phyloP scores from a whole-genome alignment of 805 yeast genomes.

The Candida jianshihensis region DNA sequence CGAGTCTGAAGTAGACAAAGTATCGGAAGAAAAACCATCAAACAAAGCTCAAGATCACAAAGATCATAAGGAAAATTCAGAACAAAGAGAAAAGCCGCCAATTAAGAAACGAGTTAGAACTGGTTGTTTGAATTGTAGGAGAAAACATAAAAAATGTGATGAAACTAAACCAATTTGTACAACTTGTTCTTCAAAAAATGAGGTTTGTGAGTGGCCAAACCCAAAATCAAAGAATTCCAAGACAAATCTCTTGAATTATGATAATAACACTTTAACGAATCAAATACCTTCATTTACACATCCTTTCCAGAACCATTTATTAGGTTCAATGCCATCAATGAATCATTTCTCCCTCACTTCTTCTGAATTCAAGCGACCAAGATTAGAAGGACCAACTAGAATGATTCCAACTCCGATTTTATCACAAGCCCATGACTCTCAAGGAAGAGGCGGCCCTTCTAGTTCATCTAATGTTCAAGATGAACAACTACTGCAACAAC shows the following conservation, averaged over 20 bases:
- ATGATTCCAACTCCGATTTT: not conserved
- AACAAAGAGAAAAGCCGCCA: not conserved
- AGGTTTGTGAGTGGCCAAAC: constrained; percentile 18
- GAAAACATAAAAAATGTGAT: constrained; percentile 61
- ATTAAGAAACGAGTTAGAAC: constrained; percentile 35
- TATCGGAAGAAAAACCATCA: no score
- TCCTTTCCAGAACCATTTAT: not conserved
- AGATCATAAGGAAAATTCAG: not conserved
- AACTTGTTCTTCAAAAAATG: constrained; percentile 31
- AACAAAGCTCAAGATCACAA: no score
- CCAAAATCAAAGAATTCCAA: constrained; percentile 4
- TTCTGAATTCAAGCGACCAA: not conserved
- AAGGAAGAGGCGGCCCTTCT: no score
- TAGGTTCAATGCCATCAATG: no score
- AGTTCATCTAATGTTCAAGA: no score
- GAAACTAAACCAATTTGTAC: constrained; percentile 36
- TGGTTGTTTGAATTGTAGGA: constrained; percentile 56
- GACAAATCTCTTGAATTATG: not conserved
- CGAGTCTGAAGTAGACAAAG: no score
- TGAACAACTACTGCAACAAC: not conserved
- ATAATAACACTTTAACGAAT: no score
- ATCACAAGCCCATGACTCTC: not conserved
- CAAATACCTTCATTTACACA: not conserved
- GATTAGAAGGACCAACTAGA: not conserved
- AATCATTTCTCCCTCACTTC: no score